Base-by-base conservation (phyloP, 129 eudicot species). In the Calendula officinalis region DNA sequence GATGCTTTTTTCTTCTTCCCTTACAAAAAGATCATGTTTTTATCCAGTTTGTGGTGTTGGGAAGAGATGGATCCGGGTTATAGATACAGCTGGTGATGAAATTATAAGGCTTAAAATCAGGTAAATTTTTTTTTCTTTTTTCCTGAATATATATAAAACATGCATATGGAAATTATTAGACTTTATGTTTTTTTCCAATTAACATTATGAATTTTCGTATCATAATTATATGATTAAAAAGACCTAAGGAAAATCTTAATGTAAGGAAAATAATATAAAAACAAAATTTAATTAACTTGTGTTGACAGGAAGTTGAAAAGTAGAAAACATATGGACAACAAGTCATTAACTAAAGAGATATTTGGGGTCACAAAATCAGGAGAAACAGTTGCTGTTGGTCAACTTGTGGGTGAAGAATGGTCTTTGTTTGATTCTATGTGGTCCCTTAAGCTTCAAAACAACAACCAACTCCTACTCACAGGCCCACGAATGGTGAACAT, bases 91-190 rank as follows among this genome's bases (percentile, higher is more conserved):
- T 88, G 88, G 95, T 57, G 66, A 88, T 60, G 80, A 75, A 53
- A 69, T 86, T 62, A 68, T 94, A 66, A 83, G 80, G 64, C 92
- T 94, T 39, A 84, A 78, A 60, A 81, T 82, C 81, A 94, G 99
- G 99, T 94, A 83, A 47, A n/a, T n/a, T 42, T 40, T 14, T 41
- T 2, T 16, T 17, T 67, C 5, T 62, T 12, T 22, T 5, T 8
- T 47, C 17, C 48, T 37, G 35, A 27, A 10, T 68, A 15, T 43
- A 38, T 12, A 34, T 43, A 1, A 54, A 51, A 5, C 51, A 7
- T 49, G 34, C 60, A 34, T 49, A 27, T 36, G 52, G 48, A 33
- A 38, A 42, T 46, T 46, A 5, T 46, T n/a, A 8, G 5, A 8
- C n/a, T 44, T 44, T 5, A 4, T 10, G 1, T 60, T 35, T 14